These are phyloP conservation scores for Epicoccum nigrum DNA, from an alignment of 2,329 filamentous ascomycete genomes.

Conservation along the genomic window DNA sequence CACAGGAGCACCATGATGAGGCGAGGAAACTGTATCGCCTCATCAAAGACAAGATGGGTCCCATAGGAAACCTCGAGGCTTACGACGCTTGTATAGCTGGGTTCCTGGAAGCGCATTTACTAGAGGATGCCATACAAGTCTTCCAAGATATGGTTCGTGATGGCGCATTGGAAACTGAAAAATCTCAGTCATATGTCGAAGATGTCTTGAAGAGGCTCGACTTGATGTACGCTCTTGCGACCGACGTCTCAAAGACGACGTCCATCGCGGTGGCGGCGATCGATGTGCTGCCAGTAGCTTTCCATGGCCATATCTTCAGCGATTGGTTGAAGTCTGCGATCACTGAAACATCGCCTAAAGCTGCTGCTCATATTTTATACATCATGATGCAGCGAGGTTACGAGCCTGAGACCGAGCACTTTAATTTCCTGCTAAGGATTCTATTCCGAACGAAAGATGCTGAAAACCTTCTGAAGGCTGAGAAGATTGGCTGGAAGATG, in stretches of 20 bases:
- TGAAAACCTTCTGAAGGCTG: constrained; percentile 35
- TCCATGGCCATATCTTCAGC: constrained; percentile 81
- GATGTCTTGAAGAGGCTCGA: constrained; percentile 35
- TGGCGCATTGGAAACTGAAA: constrained; percentile 51
- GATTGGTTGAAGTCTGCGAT: constrained; percentile 89
- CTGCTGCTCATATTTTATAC: constrained; percentile 73
- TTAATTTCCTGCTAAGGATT: constrained; percentile 82
- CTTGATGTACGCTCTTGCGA: constrained; percentile 37
- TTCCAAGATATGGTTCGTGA: constrained; percentile 88
- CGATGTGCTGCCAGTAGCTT: constrained; percentile 57
- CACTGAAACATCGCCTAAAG: constrained; percentile 64
- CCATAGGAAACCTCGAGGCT: constrained; percentile 69
- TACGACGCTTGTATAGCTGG: constrained; percentile 76
- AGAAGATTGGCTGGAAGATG: constrained; percentile 47
- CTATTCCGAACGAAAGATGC: constrained; percentile 64
- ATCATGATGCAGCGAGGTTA: constrained; percentile 76
- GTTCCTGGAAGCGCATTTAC: constrained; percentile 70
- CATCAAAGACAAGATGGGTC: constrained; percentile 65
- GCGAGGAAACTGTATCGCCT: constrained; percentile 58
- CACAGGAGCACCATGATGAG: constrained; percentile 50
- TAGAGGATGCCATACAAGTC: constrained; percentile 72
- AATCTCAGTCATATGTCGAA: constrained; percentile 32
- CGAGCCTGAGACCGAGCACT: constrained; percentile 72
- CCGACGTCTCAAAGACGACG: constrained; percentile 37
- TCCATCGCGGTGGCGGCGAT: constrained; percentile 50